phyloP scores from a whole-genome alignment of 2,329 filamentous ascomycete genomes.

The Tolypocladium album region DNA sequence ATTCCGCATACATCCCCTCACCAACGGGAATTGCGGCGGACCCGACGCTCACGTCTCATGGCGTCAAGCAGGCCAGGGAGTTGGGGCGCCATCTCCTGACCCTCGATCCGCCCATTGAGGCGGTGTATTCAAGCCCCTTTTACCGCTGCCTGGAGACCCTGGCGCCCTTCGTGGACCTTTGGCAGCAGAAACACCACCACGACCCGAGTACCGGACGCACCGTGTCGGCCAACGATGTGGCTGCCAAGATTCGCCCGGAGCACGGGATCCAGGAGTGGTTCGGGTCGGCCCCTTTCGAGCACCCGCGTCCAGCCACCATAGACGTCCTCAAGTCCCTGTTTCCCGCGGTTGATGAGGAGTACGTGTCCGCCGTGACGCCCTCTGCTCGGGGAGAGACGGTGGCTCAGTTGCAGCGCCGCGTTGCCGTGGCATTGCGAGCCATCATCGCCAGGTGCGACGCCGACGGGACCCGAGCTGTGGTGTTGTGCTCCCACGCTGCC shows the following conservation, averaged over 20 bases:
- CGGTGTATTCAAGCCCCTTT: constrained; percentile 76
- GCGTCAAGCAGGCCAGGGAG: constrained; percentile 72
- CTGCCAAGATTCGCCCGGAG: constrained; percentile 40
- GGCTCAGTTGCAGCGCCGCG: constrained; percentile 65
- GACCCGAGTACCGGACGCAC: neutral
- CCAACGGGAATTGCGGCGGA: constrained; percentile 86
- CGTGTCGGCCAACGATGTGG: neutral
- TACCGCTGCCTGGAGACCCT: constrained; percentile 84
- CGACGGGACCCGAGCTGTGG: constrained; percentile 56
- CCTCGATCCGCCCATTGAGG: constrained; percentile 57
- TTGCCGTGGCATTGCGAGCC: constrained; percentile 56
- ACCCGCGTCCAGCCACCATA: constrained; percentile 65
- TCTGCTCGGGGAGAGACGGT: constrained; percentile 66
- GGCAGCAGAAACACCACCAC: constrained; percentile 6
- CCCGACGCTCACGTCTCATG: constrained; percentile 77
- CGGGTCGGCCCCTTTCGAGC: constrained; percentile 72
- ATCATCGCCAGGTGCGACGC: constrained; percentile 65
- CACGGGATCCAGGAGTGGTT: constrained; percentile 76
- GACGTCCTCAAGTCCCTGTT: constrained; percentile 57
- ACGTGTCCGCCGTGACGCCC: constrained; percentile 58
- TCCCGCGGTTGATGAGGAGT: constrained; percentile 45
- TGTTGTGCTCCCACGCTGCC: constrained; percentile 86
- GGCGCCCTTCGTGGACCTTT: constrained; percentile 50
- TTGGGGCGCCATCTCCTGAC: constrained; percentile 55
- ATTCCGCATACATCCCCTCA: constrained; percentile 60